Evolutionary conservation across 257 asterid genomes (phyloP).

Genomic region (Solanum ahanhuiri): DNA sequence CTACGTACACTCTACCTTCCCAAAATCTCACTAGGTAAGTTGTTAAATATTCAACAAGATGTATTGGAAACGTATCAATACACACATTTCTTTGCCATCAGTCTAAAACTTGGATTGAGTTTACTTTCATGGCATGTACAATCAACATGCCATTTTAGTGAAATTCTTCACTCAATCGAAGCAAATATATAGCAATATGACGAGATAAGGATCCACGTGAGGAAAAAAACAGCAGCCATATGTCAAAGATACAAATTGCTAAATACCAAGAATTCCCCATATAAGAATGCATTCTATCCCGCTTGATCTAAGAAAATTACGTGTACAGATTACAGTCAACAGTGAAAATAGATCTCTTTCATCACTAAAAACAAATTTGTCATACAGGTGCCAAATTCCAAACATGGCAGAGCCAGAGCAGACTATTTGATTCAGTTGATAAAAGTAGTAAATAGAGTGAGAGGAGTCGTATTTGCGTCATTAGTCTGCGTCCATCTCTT

Average conservation of each 20-base stretch:
- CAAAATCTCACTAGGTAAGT: too few relatives aligned
- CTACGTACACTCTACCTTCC: neutral
- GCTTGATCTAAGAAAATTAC: neutral
- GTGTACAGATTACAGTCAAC: neutral
- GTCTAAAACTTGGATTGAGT: neutral
- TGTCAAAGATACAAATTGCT: neutral
- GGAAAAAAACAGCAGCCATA: neutral
- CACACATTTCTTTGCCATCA: neutral
- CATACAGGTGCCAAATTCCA: neutral
- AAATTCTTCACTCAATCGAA: neutral
- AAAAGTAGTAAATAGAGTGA: neutral
- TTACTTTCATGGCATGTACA: neutral
- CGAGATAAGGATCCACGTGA: neutral
- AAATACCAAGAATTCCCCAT: neutral
- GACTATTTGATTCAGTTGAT: neutral
- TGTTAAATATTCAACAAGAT: neutral
- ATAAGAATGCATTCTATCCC: neutral
- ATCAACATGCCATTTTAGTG: neutral
- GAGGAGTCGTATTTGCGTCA: neutral
- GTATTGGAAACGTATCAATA: neutral
- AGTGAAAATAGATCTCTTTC: neutral
- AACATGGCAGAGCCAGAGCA: neutral
- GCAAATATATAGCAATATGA: neutral
- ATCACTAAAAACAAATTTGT: neutral
- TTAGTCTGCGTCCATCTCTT: constrained; percentile 96